Evolutionary conservation across 2,329 filamentous ascomycete genomes (phyloP), one percentile per base, ranked within the genome.

Genomic region (Penicillium sp.): DNA sequence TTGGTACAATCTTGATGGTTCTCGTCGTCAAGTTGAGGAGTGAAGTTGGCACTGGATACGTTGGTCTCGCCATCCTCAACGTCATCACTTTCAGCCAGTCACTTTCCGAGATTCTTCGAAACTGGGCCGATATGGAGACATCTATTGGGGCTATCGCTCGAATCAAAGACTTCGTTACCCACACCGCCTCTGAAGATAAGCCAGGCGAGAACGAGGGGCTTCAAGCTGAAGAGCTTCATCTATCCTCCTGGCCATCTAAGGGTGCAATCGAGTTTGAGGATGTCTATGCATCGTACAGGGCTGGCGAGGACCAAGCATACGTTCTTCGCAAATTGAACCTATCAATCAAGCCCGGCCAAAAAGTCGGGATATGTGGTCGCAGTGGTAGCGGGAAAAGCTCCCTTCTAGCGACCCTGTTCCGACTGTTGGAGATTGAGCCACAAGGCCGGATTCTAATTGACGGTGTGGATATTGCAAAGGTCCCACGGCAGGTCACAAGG

Each of bases 101-200:
- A 43, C 67, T 83, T 33, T 75, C 75, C 16, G 61, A 75, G 2
- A 67, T 81, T 6, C 70, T 81, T 9, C 63, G 70, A 8, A 73
- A 70, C n/a, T 85, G 81, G 80, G 82, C 81, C 0, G 69, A 73
- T 21, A 68, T 85, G 3, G 83, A 85, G 61, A 84, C 81, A 0
- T 77, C 77, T 9, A 73, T 85, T 26, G 82, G 82, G n/a, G 81
- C 80, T 7, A 73, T 85, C 19, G 33, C 59, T 19, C 54, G 57
- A 21, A 26, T 60, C 21, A 45, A 44, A 21, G 37, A 49, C 13
- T 57, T 60, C 21, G 43, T 13, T 33, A 53, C 27, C 8, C 19
- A 56, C n/a, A 56, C 54, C 7, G 29, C 29, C 29, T 31, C 29
- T 14, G 29, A 31, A 31, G 29, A 31, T 14, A 13, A 31, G 29